Evolutionary conservation across 441 rosid species (phyloP).

Genomic region (Syzygium syzygioides): DNA sequence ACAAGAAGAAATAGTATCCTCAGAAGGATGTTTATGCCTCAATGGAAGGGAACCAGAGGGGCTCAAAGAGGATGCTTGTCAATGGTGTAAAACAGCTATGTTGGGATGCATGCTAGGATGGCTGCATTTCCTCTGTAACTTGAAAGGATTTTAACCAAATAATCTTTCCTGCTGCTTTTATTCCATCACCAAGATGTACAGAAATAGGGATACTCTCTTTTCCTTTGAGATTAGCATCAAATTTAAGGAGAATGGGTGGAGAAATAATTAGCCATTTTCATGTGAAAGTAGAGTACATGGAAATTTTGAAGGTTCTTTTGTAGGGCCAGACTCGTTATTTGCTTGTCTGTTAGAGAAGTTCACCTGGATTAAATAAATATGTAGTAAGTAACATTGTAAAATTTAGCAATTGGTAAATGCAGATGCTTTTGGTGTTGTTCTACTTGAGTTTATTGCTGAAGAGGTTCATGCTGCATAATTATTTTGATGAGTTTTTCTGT

Average conservation of each 20-base stretch:
- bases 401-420: not conserved
- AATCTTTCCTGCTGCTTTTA: not conserved
- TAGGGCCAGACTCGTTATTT: not conserved
- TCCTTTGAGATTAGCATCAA: not conserved
- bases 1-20: not conserved
- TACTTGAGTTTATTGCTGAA: not conserved
- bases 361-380: not conserved
- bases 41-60: not conserved
- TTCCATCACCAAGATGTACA: not conserved
- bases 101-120: not conserved
- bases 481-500: conserved; percentile 3
- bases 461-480: not conserved
- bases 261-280: not conserved
- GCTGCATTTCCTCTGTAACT: not conserved
- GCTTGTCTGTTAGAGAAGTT: not conserved
- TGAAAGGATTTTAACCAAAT: not conserved
- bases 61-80: not conserved
- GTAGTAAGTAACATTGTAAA: not conserved
- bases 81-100: not conserved
- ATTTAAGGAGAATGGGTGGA: not conserved
- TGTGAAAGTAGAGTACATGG: not conserved
- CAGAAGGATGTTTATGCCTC: not conserved
- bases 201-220: not conserved
- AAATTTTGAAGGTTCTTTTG: not conserved
- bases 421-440: not conserved